Evolutionary conservation across 306 rosid genomes (phyloP), one percentile per base, ranked within the genome.

Genomic region (Quercus suber): DNA sequence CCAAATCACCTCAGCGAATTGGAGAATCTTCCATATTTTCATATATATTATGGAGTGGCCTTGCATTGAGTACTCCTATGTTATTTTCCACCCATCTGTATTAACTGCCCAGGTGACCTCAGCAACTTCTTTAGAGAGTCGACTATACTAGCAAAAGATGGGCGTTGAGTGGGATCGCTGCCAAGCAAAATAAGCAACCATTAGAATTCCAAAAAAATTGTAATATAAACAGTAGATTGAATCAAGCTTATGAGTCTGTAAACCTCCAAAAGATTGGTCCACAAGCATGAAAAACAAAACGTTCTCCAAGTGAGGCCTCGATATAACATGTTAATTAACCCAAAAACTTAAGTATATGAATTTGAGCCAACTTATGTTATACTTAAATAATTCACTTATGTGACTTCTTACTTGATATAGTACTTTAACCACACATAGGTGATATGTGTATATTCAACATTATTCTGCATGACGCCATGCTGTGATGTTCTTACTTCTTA

Each of bases 41-140:
- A 41, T 41, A 33, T 15, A 67, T 6, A 18, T 33, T 35, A 35
- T 11, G 41, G 83, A 41, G 63, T 73, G 76, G 59, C 7, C 25
- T 25, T 20, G 86, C 70, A 63, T 19, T 63, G 55, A 17, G 76
- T 31, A 45, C 41, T 59, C 80, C 17, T 79, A 74, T 21, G 64
- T 76, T 70, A 77, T 18, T 76, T 78, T 72, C 84, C 90, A 1
- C 86, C 92, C 91, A 89, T 85, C 51, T 80, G 84, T 67, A 88
- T 90, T 89, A 86, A 55, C 80, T 89, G 94, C 80, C 73, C 84
- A 1, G 98, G 99, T 81, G 98, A 87, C 82, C 82, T 93, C 13
- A 92, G 88, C 84, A 95, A 83, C 90, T 91, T 95, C 92, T 92
- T 95, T 80, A 95, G 82, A 12, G 99, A 83, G 1, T 89, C 92